Conservation (phyloP, 2,329 filamentous ascomycete species). For the Cytospora paraplurivora region DNA sequence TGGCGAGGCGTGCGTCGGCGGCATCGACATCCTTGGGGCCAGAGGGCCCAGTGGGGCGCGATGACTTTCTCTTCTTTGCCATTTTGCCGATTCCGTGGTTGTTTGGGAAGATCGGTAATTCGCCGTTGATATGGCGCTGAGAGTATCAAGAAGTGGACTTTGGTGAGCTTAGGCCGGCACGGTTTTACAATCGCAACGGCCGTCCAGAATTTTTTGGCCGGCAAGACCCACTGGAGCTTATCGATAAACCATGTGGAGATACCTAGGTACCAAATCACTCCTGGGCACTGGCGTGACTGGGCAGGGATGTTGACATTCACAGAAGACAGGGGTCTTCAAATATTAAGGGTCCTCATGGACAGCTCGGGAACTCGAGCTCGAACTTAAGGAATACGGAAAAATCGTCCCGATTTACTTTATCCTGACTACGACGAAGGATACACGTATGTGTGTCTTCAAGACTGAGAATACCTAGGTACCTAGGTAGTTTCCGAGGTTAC, state of each 20-base stretch:
- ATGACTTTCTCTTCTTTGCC: conserved; percentile 73
- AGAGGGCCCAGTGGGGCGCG: conserved; percentile 48
- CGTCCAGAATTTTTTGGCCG: conserved; percentile 2
- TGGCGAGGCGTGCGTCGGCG: conserved; percentile 62
- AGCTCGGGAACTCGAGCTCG: no score
- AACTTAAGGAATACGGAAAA: no score
- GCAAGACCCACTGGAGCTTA: conserved; percentile 14
- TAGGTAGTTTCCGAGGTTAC: no score
- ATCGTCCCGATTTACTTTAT: no score
- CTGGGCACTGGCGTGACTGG: not conserved
- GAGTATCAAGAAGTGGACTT: not conserved
- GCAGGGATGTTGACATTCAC: no score
- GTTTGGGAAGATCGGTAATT: not conserved
- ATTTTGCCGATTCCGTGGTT: conserved; percentile 41
- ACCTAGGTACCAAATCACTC: not conserved
- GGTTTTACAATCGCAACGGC: not conserved
- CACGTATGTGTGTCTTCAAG: no score
- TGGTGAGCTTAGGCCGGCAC: not conserved
- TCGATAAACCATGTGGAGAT: conserved; percentile 15
- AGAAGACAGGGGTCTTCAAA: no score
- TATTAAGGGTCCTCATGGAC: no score
- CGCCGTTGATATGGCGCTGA: not conserved
- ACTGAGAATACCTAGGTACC: no score
- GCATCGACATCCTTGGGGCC: conserved; percentile 59
- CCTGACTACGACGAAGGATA: no score